Base-by-base conservation (phyloP, 2,329 filamentous ascomycete species). In the Lachnellula occidentalis region DNA sequence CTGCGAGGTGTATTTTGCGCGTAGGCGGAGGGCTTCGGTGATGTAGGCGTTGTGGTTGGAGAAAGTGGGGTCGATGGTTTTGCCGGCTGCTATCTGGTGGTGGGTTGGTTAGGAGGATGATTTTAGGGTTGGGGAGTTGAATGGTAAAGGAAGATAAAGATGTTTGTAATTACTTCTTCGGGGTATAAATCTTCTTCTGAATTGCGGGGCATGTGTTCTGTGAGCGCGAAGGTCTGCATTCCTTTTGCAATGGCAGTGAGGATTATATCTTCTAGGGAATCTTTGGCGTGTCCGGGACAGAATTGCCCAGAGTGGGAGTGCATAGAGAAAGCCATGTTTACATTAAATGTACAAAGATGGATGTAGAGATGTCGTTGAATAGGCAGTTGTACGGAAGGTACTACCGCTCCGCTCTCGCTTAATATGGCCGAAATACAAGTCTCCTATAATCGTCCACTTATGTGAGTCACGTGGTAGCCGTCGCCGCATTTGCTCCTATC, bases 301-400 rank as follows among this genome's bases (percentile, higher is more conserved):
- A 99, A 99, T 71, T 99, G 90, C 60, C 94, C 94, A 37, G 94
- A 97, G 74, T 99, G 94, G 68, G 90, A 95, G 73, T 99, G 94
- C 77, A 97, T 95, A 4, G 94, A 95, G 75, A 95, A 96, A 1
- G 92, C 92, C 94, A 97, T 97, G 5, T 22, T 43, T 22, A 12
- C 5, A 4, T 8, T 9, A 14, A 43, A 43, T 22, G 41, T 15
- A 43, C 5, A 22, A 43, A 4, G 5, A 17, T 15, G 36, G 7
- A 4, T 14, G n/a, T n/a, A 37, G 12, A 37, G 12, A 37, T 9
- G n/a, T 15, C 9, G 9, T 15, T 15, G n/a, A 37, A 17, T n/a
- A 37, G 9, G 27, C 27, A 27, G 27, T 27, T 27, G 27, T 27
- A 9, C 7, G n/a, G n/a, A n/a, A n/a, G n/a, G n/a, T 27, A 27